Conservation (phyloP, 2,329 filamentous ascomycete species). For the Penicillium rolfsii region DNA sequence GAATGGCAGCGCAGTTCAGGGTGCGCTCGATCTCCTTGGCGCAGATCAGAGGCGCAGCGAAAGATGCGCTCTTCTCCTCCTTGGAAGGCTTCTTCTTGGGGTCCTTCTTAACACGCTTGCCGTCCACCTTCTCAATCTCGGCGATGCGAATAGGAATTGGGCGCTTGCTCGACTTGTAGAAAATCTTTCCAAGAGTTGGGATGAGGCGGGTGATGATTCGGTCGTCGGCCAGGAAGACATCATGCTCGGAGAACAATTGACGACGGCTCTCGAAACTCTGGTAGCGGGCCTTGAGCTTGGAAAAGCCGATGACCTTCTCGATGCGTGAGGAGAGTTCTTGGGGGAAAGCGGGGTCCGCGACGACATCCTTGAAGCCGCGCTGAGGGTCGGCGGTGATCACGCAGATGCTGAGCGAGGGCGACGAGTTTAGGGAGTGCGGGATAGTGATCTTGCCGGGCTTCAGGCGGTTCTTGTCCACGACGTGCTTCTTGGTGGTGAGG, state of each 20-base stretch:
- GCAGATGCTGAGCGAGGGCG: slow-evolving; percentile 72
- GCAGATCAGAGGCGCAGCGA: slow-evolving; percentile 66
- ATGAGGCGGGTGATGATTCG: slow-evolving; percentile 75
- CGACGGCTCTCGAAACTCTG: slow-evolving; percentile 84
- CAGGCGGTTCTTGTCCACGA: slow-evolving; percentile 73
- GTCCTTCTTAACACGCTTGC: slow-evolving; percentile 63
- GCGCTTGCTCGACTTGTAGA: slow-evolving; percentile 86
- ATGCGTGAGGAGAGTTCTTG: slow-evolving; percentile 67
- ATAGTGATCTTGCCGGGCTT: slow-evolving; percentile 83
- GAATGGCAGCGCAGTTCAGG: slow-evolving; percentile 74
- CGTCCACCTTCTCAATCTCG: slow-evolving; percentile 63
- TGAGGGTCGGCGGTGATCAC: slow-evolving; percentile 83
- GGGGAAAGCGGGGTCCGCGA: slow-evolving; percentile 74
- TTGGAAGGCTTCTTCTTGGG: slow-evolving; percentile 52
- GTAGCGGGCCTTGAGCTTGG: slow-evolving; percentile 87
- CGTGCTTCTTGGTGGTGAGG: slow-evolving; percentile 67
- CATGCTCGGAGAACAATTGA: slow-evolving; percentile 82
- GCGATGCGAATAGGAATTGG: slow-evolving; percentile 81
- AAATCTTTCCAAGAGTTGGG: slow-evolving; percentile 81
- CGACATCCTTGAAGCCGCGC: slow-evolving; percentile 85
- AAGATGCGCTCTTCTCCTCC: slow-evolving; percentile 48
- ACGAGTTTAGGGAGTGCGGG: slow-evolving; percentile 73
- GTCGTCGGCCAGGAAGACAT: slow-evolving; percentile 92
- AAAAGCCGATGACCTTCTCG: slow-evolving; percentile 76
- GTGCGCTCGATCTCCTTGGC: slow-evolving; percentile 81